These are phyloP conservation scores for Phytophthora kernoviae DNA, from an alignment of 352 stramenopile species.

Conservation along the genomic window DNA sequence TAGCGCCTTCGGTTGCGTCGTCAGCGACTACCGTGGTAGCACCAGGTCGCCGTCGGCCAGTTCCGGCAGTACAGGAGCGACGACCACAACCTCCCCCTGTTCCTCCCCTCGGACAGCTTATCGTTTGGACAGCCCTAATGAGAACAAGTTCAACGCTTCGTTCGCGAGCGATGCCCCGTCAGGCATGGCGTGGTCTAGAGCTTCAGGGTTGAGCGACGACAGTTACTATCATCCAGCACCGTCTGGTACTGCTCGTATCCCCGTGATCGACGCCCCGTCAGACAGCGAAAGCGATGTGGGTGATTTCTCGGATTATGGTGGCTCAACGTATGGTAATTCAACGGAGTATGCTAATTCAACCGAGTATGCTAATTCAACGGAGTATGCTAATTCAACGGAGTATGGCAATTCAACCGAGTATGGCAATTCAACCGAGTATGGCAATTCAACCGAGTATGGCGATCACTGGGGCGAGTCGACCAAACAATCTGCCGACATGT, in stretches of 20 bases:
- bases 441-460: too few relatives aligned
- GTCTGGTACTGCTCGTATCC: background rate
- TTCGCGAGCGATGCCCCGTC: background rate
- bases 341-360: too few relatives aligned
- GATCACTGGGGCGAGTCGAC: too few relatives aligned
- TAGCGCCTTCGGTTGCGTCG: background rate
- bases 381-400: too few relatives aligned
- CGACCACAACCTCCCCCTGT: background rate
- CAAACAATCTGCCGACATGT: background rate
- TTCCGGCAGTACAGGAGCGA: background rate
- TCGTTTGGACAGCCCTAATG: background rate
- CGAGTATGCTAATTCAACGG: too few relatives aligned
- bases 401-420: too few relatives aligned
- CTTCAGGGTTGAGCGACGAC: conserved; percentile 4
- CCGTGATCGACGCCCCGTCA: background rate
- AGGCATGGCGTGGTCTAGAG: conserved; percentile 2
- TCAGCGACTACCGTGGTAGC: conserved; percentile 2
- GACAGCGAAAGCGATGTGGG: conserved; percentile 2
- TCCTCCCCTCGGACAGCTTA: background rate
- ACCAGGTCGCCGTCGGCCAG: background rate
- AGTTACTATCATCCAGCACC: conserved; percentile 1
- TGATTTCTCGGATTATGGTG: conserved; percentile 1
- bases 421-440: too few relatives aligned
- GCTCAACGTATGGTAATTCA: background rate
- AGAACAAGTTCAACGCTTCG: background rate